Percentiles rank a stretch among this genome's conserved stretches.
Evolutionary conservation across 345 rosid species (phyloP).

Genomic region (Litchi chinensis): DNA sequence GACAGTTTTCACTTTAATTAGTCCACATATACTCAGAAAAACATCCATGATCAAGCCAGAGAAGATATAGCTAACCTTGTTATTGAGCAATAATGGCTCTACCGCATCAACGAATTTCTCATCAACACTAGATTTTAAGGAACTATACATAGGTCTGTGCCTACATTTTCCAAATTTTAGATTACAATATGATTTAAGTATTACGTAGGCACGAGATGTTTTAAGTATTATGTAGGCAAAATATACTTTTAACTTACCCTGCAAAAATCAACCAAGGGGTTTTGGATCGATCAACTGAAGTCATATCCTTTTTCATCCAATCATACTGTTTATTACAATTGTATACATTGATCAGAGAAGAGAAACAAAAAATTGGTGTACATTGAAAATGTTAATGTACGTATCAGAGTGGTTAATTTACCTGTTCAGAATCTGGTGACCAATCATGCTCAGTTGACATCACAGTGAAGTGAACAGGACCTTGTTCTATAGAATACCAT

Average conservation of each 20-base stretch:
- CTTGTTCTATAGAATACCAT: conserved; percentile 70
- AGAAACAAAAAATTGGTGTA: not conserved
- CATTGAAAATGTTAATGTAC: too few relatives aligned
- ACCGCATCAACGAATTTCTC: conserved; percentile 24
- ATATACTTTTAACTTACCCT: conserved; percentile 40
- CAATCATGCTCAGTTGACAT: conserved; percentile 69
- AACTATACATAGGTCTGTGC: conserved; percentile 67
- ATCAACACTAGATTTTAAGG: conserved; percentile 24
- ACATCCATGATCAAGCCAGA: too few relatives aligned
- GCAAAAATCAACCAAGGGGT: conserved; percentile 68
- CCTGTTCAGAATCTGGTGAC: conserved; percentile 57
- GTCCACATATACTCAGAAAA: too few relatives aligned
- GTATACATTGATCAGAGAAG: not conserved
- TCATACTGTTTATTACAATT: conserved; percentile 34
- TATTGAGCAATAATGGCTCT: conserved; percentile 50
- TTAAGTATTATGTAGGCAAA: not conserved
- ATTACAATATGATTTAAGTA: not conserved
- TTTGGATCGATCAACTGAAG: conserved; percentile 51
- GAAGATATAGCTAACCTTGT: conserved; percentile 40
- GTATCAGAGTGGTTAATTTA: not conserved
- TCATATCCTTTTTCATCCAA: conserved; percentile 64
- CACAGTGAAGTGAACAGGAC: conserved; percentile 52
- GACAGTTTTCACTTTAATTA: not conserved
- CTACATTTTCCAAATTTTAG: conserved; percentile 33
- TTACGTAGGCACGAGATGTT: too few relatives aligned